phyloP scores from a whole-genome alignment of 2,329 filamentous ascomycete species.

The Coniochaeta hoffmannii region DNA sequence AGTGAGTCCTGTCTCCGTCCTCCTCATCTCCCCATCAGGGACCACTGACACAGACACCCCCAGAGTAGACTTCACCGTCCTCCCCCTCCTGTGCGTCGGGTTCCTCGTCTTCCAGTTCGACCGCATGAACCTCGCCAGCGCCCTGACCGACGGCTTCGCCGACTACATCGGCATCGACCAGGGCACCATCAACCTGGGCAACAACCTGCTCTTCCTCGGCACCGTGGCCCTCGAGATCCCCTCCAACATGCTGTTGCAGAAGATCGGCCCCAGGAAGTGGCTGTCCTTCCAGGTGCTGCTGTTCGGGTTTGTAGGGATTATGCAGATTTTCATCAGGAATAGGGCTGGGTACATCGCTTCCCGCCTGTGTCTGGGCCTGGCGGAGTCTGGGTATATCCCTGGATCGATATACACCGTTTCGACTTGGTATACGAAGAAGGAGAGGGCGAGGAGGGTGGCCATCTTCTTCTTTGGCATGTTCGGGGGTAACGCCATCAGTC shows the following conservation, averaged over 20 bases:
- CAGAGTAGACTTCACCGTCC: constrained; percentile 39
- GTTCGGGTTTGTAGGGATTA: constrained; percentile 37
- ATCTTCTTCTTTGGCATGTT: constrained; percentile 48
- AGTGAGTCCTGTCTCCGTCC: too few relatives aligned
- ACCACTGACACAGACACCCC: not conserved
- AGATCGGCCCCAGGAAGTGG: constrained; percentile 38
- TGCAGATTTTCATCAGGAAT: constrained; percentile 35
- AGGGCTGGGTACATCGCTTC: constrained; percentile 35
- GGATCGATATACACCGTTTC: constrained; percentile 43
- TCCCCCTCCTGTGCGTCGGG: constrained; percentile 40
- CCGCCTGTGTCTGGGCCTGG: constrained; percentile 35
- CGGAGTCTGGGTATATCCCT: constrained; percentile 45
- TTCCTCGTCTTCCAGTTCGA: constrained; percentile 45
- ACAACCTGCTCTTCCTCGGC: constrained; percentile 44
- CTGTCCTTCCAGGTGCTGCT: constrained; percentile 39
- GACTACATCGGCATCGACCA: constrained; percentile 33
- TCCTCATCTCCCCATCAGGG: too few relatives aligned
- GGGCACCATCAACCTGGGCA: constrained; percentile 42
- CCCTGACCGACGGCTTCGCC: constrained; percentile 40
- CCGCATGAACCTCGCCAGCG: constrained; percentile 45
- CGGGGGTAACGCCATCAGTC: constrained; percentile 39
- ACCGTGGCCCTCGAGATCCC: constrained; percentile 44
- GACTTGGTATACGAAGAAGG: constrained; percentile 39
- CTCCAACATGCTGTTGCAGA: constrained; percentile 36
- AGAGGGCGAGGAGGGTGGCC: constrained; percentile 38